Base-by-base conservation (phyloP, 371 early-diverging fungal species). In the Rhizopus arrhizus region DNA sequence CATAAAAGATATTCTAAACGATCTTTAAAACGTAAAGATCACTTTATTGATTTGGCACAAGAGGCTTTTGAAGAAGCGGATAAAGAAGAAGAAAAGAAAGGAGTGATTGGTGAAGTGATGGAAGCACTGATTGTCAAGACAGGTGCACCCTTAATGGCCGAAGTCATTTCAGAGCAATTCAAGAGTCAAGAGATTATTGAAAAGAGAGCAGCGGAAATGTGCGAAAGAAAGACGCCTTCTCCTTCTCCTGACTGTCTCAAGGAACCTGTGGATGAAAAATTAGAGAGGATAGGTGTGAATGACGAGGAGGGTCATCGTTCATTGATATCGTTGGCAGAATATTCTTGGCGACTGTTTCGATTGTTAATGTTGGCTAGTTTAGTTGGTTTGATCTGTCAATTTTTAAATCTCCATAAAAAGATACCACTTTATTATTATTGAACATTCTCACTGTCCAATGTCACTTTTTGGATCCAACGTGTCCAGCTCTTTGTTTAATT, bases 151-250 rank as follows among this genome's bases (percentile, higher is more conserved):
- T 53, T 71, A 4, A 69, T 79, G n/a, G 71, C 73, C 10, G 77
- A 73, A 43, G 73, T 68, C 3, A 74, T 79, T 58, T 70, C 74
- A 28, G 80, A 76, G 31, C 80, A 79, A 52, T 35, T 74, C 9
- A 63, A 68, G 9, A 69, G 75, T 45, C 80, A 79, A 32, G 80
- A 79, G 42, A 69, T 79, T 5, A 79, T 79, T 53, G 80, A 79
- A 48, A 54, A 61, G 22, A 22, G 22, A 13, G 40, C 65, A 16
- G 80, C 80, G 28, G 80, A 79, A 45, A 62, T 62, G 36, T 64
- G 68, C 38, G 72, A 72, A 32, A 59, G 71, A 29, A 34, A 31
- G 3, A 52, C 45, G 49, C 40, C 54, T 11, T 46, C 38, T 32
- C 40, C 54, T 11, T 46, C 38, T 32, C 38, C 22, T 12, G n/a